A percentile compares a stretch with the other conserved stretches of the same genome.
phyloP scores from a whole-genome alignment of 148 eudicot genomes.

The Linanthus parryae region DNA sequence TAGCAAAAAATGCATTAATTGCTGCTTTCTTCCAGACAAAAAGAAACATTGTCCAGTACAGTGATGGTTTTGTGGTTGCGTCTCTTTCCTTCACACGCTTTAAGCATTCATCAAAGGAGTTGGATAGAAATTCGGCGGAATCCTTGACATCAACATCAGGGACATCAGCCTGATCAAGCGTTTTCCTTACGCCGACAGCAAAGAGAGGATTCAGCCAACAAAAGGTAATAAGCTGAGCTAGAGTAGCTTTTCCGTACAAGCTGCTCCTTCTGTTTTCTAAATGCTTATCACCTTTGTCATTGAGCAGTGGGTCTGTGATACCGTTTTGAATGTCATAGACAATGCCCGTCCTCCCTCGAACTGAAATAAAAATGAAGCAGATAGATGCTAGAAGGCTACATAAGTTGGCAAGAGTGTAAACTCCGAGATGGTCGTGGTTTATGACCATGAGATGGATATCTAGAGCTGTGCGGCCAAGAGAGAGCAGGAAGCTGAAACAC shows the following conservation, averaged over 20 bases:
- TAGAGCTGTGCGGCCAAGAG: slow-evolving; percentile 31
- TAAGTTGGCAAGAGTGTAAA: slow-evolving; percentile 36
- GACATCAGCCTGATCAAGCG: slow-evolving; percentile 80
- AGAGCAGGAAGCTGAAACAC: slow-evolving; percentile 57
- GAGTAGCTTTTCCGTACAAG: slow-evolving; percentile 62
- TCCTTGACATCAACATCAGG: slow-evolving; percentile 73
- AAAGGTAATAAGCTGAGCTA: slow-evolving; percentile 70
- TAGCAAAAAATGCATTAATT: slow-evolving; percentile 76
- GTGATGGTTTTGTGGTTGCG: slow-evolving; percentile 39
- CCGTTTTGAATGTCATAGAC: slow-evolving; percentile 17
- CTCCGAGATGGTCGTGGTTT: slow-evolving; percentile 24
- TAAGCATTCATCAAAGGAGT: slow-evolving; percentile 57
- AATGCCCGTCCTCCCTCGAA: slow-evolving; percentile 43
- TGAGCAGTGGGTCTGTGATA: slow-evolving; percentile 56
- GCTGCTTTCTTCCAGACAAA: slow-evolving; percentile 77
- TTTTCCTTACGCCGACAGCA: slow-evolving; percentile 60
- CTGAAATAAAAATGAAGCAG: slow-evolving; percentile 41
- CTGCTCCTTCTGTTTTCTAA: slow-evolving; percentile 37
- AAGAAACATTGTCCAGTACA: slow-evolving; percentile 59
- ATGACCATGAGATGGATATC: slow-evolving; percentile 29
- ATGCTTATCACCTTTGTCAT: slow-evolving; percentile 29
- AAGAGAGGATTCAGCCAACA: slow-evolving; percentile 94
- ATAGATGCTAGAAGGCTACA: slow-evolving; percentile 44
- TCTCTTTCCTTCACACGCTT: slow-evolving; percentile 42
- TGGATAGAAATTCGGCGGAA: slow-evolving; percentile 53